phyloP scores from a whole-genome alignment of 2,329 filamentous ascomycete species.

The Venturia nashicola region DNA sequence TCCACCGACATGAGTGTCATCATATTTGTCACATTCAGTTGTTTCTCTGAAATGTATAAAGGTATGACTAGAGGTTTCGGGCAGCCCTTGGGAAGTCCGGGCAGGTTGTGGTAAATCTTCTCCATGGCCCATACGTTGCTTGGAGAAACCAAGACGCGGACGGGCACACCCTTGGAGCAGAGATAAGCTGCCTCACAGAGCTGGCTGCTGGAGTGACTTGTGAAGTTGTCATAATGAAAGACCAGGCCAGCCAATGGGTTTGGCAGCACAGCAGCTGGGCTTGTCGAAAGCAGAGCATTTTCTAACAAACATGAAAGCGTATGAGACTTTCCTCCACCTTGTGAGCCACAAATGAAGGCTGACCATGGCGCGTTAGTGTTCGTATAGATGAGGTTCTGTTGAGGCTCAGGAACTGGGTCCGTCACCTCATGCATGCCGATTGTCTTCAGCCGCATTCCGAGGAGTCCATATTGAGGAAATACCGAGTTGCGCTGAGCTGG shows the following conservation, averaged over 20 bases:
- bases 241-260: constrained; percentile 46
- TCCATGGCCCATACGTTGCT: constrained; percentile 33
- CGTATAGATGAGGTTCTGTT: constrained; percentile 25
- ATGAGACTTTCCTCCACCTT: constrained; percentile 51
- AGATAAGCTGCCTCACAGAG: constrained; percentile 48
- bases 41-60: constrained; percentile 33
- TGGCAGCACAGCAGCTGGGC: constrained; percentile 31
- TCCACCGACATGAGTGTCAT: constrained; percentile 38
- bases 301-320: constrained; percentile 48
- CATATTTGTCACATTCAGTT: constrained; percentile 42
- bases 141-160: constrained; percentile 40
- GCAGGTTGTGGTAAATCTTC: constrained; percentile 29
- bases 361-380: constrained; percentile 46
- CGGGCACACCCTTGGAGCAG: constrained; percentile 33
- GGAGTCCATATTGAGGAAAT: not conserved
- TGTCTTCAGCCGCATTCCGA: not conserved
- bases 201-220: constrained; percentile 28
- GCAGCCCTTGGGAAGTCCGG: constrained; percentile 18
- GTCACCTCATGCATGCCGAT: not conserved
- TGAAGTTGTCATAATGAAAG: constrained; percentile 44
- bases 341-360: constrained; percentile 50
- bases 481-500: not conserved
- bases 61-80: constrained; percentile 24
- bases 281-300: constrained; percentile 39
- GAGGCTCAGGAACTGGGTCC: not conserved